These are phyloP conservation scores for Catunica adiposa DNA, from an alignment of 2,329 filamentous ascomycete genomes.

Conservation along the genomic window DNA sequence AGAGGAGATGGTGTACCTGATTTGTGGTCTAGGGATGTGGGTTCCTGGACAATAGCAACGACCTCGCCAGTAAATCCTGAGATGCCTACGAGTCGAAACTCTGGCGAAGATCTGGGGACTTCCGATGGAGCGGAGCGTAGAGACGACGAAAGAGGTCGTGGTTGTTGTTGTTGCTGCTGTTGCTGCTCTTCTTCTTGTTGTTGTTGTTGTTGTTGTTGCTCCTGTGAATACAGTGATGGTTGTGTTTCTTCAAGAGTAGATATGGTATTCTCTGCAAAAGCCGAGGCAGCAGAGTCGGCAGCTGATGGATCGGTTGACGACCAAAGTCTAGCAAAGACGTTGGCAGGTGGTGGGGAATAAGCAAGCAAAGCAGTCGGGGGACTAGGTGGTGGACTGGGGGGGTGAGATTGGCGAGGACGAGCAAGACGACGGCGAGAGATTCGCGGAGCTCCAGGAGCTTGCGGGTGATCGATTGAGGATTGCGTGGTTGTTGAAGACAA, in stretches of 20 bases:
- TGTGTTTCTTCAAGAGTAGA: too few relatives aligned
- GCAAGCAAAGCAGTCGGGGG: not conserved
- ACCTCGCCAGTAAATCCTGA: slow-evolving; percentile 1
- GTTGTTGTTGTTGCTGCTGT: not conserved
- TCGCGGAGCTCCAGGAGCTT: slow-evolving; percentile 1
- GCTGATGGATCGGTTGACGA: not conserved
- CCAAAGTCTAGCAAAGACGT: not conserved
- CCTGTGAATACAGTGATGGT: not conserved
- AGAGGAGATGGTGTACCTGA: not conserved
- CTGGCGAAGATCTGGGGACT: not conserved
- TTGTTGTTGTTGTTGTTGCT: not conserved
- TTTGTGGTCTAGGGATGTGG: too few relatives aligned
- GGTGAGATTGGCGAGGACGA: not conserved
- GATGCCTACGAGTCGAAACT: not conserved
- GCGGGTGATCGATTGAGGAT: not conserved
- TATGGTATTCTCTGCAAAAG: too few relatives aligned
- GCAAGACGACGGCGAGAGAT: not conserved
- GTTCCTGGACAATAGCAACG: not conserved
- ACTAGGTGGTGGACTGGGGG: not conserved
- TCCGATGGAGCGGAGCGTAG: not conserved
- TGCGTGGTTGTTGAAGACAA: not conserved
- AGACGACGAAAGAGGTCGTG: not conserved
- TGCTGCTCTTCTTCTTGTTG: not conserved
- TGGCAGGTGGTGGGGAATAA: not conserved
- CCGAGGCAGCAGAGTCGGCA: too few relatives aligned